These are phyloP conservation scores for Marasmius oreades DNA, from an alignment of 1,284 basidiomycete species.

Conservation along the genomic window DNA sequence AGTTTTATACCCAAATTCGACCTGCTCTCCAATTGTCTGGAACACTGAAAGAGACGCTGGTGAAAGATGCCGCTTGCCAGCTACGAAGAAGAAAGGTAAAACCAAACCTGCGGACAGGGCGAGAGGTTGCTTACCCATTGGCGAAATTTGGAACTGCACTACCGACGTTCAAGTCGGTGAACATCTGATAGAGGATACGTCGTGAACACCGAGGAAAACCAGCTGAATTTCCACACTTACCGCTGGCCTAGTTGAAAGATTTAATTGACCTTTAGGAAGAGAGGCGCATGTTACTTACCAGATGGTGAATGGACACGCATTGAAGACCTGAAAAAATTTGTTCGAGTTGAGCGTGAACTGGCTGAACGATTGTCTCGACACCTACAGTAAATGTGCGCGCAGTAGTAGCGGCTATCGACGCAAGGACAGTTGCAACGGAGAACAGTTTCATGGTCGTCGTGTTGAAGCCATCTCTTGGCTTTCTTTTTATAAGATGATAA, in stretches of 20 bases:
- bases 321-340: conserved; percentile 34
- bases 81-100: conserved; percentile 2
- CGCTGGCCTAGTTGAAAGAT: conserved; percentile 28
- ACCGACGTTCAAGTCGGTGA: too few relatives aligned
- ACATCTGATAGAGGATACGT: too few relatives aligned
- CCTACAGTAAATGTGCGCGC: conserved; percentile 35
- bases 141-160: too few relatives aligned
- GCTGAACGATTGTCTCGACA: neutral
- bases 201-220: too few relatives aligned
- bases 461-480: neutral
- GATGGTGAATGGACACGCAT: conserved; percentile 41
- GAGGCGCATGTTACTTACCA: conserved; percentile 26
- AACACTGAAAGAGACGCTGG: conserved; percentile 24
- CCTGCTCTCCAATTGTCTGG: conserved; percentile 34
- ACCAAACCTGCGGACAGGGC: too few relatives aligned
- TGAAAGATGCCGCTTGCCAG: conserved; percentile 27
- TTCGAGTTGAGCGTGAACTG: too few relatives aligned
- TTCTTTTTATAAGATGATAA: neutral
- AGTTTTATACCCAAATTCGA: conserved; percentile 26
- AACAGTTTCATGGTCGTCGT: conserved; percentile 26
- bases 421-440: conserved; percentile 19
- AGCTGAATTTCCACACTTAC: conserved; percentile 18
- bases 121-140: too few relatives aligned
- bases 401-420: conserved; percentile 24
- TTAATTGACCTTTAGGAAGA: neutral